These are phyloP conservation scores for Ophiognomonia clavigignenti-juglandacearum DNA, from an alignment of 2,329 filamentous ascomycete species.

Conservation along the genomic window DNA sequence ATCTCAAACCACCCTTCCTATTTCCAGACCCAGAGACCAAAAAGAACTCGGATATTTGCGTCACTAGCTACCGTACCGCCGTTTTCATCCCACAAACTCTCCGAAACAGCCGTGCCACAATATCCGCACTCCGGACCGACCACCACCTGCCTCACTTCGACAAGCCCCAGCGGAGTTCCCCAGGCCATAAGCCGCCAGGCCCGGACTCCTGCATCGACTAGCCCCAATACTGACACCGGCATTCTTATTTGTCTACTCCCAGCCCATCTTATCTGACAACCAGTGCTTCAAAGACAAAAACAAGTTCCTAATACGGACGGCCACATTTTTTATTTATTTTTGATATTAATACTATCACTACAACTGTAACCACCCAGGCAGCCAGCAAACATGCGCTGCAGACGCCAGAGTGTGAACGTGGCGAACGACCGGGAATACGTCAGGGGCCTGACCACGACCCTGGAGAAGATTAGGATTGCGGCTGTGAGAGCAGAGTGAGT, in stretches of 20 bases:
- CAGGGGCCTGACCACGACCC: conserved; percentile 11
- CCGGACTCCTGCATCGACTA: not conserved
- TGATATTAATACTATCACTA: conserved; percentile 20
- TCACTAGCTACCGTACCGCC: not conserved
- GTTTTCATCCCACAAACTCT: not conserved
- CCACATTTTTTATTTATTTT: not conserved
- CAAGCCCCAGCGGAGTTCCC: not conserved
- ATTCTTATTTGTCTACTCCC: not conserved
- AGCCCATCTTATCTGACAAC: not conserved
- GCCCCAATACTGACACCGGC: not conserved
- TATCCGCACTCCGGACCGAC: not conserved
- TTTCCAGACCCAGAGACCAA: no score
- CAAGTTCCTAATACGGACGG: not conserved
- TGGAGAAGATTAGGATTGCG: conserved; percentile 14
- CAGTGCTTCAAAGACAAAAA: no score
- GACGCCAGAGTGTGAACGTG: conserved; percentile 10
- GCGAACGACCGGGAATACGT: conserved; percentile 15
- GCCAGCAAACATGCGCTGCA: conserved; percentile 27
- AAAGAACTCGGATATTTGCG: no score
- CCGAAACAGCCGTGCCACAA: not conserved
- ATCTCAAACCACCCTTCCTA: no score
- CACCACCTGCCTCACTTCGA: not conserved
- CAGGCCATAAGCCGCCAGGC: not conserved
- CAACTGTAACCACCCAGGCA: no score
- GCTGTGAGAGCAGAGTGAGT: conserved; percentile 14